Base-by-base conservation (phyloP, 108 stramenopile species). In the Skeletonema grethae region DNA sequence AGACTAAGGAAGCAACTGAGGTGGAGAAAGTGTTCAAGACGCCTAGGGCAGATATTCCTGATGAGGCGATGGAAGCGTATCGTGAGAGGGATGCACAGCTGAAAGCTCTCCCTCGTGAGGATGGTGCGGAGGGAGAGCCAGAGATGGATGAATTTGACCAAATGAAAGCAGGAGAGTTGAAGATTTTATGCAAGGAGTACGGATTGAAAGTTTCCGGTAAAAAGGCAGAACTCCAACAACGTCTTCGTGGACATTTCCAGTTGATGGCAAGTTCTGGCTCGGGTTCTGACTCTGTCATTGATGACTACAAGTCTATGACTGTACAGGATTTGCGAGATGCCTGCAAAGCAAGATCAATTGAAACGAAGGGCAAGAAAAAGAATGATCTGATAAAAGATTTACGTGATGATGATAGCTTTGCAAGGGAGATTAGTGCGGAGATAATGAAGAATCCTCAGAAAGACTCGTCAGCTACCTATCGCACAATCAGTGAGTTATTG, bases 171-270 rank as follows among this genome's bases (percentile, higher is more conserved):
- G 75, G 58, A 15, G 87, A 94, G 39, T 75, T 96, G 34, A 98
- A 97, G 71, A 82, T 79, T 9, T 61, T 93, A 9, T 92, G 90
- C 67, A 94, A 96, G 77, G 84, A 94, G 45, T 81, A 84, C 57
- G 94, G 91, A 15, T 85, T 97, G 30, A 96, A 96, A 72, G 68
- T 82, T 3, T 79, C 88, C 11, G 97, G 95, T 16, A 95, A 90
- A 77, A 97, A 95, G 70, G 77, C 76, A 15, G 90, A 88, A 48
- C 57, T 95, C 50, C 69, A 93, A 59, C 82, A 87, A 59, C 85
- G 94, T 0, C 72, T 95, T 9, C 70, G 87, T 28, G 90, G 85
- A 20, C 86, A 92, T 82, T 91, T 92, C 58, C 63, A 87, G 12
- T 41, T 70, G 4, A 50, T 56, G 62, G 64, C 50, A 35, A 73